Conservation (phyloP, 2,329 filamentous ascomycete genomes). For the Aspergillus niger region DNA sequence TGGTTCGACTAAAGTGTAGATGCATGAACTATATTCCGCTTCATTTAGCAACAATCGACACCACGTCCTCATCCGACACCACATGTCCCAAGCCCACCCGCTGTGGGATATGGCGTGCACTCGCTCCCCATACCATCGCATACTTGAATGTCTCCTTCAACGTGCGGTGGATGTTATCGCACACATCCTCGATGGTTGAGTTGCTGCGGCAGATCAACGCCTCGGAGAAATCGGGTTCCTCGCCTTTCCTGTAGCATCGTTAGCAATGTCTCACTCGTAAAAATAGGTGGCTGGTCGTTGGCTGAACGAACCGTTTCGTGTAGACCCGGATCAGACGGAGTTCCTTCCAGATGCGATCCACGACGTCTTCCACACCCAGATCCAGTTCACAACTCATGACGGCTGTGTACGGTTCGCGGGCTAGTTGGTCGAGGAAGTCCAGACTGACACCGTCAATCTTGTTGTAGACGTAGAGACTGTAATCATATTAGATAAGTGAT, state of each 20-base stretch:
- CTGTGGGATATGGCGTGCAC: conserved; percentile 91
- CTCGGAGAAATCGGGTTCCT: conserved; percentile 85
- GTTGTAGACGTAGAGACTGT: conserved; percentile 94
- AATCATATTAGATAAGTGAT: not conserved
- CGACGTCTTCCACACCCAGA: conserved; percentile 87
- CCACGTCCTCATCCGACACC: conserved; percentile 71
- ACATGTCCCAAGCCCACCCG: conserved; percentile 81
- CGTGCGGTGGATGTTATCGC: conserved; percentile 88
- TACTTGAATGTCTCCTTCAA: conserved; percentile 99
- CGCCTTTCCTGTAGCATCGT: conserved; percentile 66
- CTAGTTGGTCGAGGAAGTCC: conserved; percentile 88
- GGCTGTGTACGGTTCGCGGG: conserved; percentile 87
- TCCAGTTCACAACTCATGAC: conserved; percentile 98
- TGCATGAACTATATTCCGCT: not conserved
- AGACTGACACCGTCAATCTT: conserved; percentile 96
- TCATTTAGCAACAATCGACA: conserved; percentile 62
- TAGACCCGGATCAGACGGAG: conserved; percentile 87
- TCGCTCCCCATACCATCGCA: conserved; percentile 95
- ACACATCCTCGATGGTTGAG: conserved; percentile 93
- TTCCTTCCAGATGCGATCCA: conserved; percentile 94
- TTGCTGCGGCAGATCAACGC: conserved; percentile 88
- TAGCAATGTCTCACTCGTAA: not conserved
- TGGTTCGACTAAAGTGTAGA: not conserved
- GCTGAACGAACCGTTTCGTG: conserved; percentile 67
- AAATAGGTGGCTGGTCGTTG: not conserved